Percentiles rank a stretch among this genome's conserved stretches.
phyloP scores from a whole-genome alignment of 2,329 filamentous ascomycete genomes.

The Colletotrichum sp. region DNA sequence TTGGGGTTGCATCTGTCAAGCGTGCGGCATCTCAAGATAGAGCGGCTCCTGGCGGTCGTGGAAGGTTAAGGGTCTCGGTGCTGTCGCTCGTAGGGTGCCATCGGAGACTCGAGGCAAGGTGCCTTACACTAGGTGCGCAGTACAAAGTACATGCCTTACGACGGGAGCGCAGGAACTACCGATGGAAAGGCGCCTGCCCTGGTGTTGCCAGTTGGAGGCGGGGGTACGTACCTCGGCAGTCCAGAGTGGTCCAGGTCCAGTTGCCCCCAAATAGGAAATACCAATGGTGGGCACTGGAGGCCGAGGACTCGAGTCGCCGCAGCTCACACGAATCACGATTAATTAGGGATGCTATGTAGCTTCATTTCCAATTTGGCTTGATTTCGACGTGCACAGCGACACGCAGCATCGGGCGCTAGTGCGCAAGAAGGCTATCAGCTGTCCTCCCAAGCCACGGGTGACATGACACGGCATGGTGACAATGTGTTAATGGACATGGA shows the following conservation, averaged over 20 bases:
- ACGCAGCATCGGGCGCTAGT: neutral
- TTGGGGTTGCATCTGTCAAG: constrained; percentile 13
- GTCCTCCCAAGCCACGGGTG: neutral
- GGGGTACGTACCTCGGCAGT: neutral
- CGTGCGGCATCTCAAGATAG: neutral
- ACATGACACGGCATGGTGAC: neutral
- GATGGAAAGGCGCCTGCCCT: neutral
- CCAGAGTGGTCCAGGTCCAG: neutral
- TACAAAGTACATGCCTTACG: neutral
- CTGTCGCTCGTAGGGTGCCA: neutral
- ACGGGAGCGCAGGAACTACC: neutral
- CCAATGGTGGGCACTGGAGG: neutral
- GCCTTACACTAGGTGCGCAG: neutral
- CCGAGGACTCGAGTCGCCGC: neutral
- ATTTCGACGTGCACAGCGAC: neutral
- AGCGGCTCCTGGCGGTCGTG: neutral
- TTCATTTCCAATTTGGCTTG: neutral
- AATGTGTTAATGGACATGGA: neutral
- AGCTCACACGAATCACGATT: neutral
- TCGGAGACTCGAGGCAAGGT: neutral
- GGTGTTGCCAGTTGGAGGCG: neutral
- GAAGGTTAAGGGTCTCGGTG: neutral
- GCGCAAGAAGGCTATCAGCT: neutral
- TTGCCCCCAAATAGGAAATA: neutral
- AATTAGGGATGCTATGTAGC: neutral